Conservation (phyloP, 495 filamentous ascomycete species). For the Penicillium lagena region DNA sequence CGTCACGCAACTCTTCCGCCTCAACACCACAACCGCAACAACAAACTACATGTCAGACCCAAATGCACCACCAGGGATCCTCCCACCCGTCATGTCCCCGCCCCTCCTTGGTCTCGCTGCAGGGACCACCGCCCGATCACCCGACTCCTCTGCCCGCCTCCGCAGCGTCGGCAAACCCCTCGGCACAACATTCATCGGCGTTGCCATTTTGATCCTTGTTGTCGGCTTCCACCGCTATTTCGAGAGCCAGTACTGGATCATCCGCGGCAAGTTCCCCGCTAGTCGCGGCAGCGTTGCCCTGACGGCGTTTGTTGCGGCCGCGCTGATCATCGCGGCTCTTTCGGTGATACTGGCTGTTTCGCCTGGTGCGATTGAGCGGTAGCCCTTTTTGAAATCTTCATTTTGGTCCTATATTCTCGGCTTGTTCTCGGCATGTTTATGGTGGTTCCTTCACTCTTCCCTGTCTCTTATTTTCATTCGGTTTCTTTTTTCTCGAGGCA, state of each 20-base stretch:
- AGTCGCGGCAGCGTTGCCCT: constrained; percentile 81
- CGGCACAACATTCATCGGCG: constrained; percentile 84
- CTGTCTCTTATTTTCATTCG: too few species aligned
- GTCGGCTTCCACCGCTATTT: constrained; percentile 72
- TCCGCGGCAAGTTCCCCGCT: constrained; percentile 89
- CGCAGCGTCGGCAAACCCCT: constrained; percentile 85
- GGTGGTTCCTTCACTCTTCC: too few species aligned
- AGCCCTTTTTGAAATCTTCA: background rate
- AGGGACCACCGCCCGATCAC: constrained; percentile 2
- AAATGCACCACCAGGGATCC: constrained; percentile 10
- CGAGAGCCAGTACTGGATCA: constrained; percentile 73
- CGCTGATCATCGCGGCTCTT: constrained; percentile 65
- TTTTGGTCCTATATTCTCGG: background rate
- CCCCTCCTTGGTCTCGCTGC: constrained; percentile 7
- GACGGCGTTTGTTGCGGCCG: constrained; percentile 60
- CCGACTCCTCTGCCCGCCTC: constrained; percentile 36
- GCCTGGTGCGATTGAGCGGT: constrained; percentile 43
- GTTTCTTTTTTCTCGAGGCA: background rate
- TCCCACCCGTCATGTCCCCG: constrained; percentile 11
- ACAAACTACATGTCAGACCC: constrained; percentile 3
- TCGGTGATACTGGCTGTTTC: constrained; percentile 65
- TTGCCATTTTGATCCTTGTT: constrained; percentile 79
- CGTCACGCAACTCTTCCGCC: constrained; percentile 90
- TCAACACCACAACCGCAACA: constrained; percentile 55
- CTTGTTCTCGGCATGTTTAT: too few species aligned